A percentile compares a stretch with the other conserved stretches of the same genome.
Evolutionary conservation across 176 grass and related monocot species (phyloP).

Genomic region (Rhynchospora tenuis): DNA sequence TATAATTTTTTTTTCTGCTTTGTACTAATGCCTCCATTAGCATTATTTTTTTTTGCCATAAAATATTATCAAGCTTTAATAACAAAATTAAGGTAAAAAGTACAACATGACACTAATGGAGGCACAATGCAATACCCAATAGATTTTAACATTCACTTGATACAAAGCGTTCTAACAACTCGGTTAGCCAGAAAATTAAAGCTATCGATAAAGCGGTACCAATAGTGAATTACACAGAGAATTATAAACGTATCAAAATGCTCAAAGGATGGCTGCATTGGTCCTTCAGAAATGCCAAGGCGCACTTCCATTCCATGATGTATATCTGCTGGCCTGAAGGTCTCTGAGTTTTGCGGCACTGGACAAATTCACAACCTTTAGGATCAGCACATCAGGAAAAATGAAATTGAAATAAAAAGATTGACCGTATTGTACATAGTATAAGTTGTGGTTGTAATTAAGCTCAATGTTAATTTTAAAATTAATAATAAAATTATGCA

Average conservation of each 20-base stretch:
- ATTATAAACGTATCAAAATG: background rate
- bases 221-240: background rate
- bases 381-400: background rate
- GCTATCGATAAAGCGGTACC: background rate
- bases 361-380: constrained; percentile 15
- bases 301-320: constrained; percentile 90
- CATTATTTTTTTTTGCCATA: background rate
- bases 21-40: background rate
- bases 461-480: no score
- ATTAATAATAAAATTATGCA: no score
- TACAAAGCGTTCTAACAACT: constrained; percentile 2
- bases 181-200: background rate
- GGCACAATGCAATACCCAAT: background rate
- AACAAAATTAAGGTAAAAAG: background rate
- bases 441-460: background rate
- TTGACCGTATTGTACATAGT: background rate
- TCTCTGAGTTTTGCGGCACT: constrained; percentile 88
- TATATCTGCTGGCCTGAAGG: constrained; percentile 51
- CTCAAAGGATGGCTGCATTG: constrained; percentile 39
- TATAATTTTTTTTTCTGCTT: no score
- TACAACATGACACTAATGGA: background rate
- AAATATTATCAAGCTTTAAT: background rate
- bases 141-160: background rate
- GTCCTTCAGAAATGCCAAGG: constrained; percentile 77
- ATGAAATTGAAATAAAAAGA: background rate